Conservation (phyloP, 345 rosid genomes). For the Iberis pinnata region DNA sequence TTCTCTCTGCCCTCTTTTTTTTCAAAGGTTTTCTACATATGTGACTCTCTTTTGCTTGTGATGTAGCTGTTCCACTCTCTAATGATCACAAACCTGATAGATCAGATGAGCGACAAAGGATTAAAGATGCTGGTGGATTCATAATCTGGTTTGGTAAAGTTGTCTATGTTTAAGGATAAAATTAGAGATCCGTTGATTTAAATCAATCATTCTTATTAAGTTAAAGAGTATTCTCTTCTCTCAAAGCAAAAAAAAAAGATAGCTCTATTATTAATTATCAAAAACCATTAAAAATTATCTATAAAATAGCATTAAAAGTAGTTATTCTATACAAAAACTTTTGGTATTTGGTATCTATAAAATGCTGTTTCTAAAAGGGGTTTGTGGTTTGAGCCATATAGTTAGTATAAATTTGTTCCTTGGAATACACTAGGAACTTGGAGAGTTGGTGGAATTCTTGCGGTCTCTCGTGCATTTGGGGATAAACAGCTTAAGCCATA, state of each 20-base stretch:
- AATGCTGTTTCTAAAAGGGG: not conserved
- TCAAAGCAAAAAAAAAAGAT: no score
- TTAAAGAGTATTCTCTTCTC: not conserved
- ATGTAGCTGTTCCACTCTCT: slow-evolving; percentile 80
- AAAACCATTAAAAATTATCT: no score
- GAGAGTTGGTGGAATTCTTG: slow-evolving; percentile 99
- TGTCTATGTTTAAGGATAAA: no score
- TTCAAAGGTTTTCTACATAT: not conserved
- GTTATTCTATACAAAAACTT: no score
- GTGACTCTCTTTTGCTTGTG: slow-evolving; percentile 3
- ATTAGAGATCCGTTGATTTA: no score
- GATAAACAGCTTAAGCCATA: slow-evolving; percentile 91
- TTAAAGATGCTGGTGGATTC: slow-evolving; percentile 98
- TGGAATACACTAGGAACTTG: slow-evolving; percentile 63
- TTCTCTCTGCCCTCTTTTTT: not conserved
- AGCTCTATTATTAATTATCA: no score
- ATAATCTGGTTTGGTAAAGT: slow-evolving; percentile 90
- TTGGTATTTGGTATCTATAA: not conserved
- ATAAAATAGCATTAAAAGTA: no score
- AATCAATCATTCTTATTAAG: no score
- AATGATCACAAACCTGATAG: slow-evolving; percentile 97
- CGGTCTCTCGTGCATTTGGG: slow-evolving; percentile 98
- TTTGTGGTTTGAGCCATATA: not conserved
- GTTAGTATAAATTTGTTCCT: not conserved
- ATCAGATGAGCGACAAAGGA: slow-evolving; percentile 87